These are phyloP conservation scores for Taphrina deformans DNA, from an alignment of 1,139 yeast genomes.

Conservation along the genomic window DNA sequence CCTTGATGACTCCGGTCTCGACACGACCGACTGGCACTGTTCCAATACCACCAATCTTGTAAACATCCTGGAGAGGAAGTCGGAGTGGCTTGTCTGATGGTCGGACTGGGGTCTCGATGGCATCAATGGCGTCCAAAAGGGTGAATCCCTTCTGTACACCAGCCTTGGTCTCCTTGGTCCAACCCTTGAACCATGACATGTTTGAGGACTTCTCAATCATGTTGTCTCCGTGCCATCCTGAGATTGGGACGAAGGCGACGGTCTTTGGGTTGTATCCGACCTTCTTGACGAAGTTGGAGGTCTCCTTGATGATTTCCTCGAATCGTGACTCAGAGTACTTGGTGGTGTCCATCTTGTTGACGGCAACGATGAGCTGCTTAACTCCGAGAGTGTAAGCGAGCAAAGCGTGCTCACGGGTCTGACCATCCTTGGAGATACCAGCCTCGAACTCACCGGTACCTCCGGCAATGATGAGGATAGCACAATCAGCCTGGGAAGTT, in stretches of 20 bases:
- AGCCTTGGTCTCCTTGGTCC: slow-evolving; percentile 81
- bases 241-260: slow-evolving; percentile 88
- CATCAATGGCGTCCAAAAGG: slow-evolving; percentile 81
- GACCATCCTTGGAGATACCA: slow-evolving; percentile 91
- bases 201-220: slow-evolving; percentile 79
- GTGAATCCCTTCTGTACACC: slow-evolving; percentile 78
- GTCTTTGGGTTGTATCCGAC: slow-evolving; percentile 91
- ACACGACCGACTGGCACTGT: slow-evolving; percentile 95
- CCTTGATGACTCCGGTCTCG: slow-evolving; percentile 88
- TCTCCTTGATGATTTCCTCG: slow-evolving; percentile 80
- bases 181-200: slow-evolving; percentile 92
- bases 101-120: slow-evolving; percentile 81
- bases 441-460: slow-evolving; percentile 95
- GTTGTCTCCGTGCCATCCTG: slow-evolving; percentile 95
- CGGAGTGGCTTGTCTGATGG: slow-evolving; percentile 89
- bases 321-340: slow-evolving; percentile 80
- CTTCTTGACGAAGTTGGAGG: slow-evolving; percentile 86
- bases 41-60: slow-evolving; percentile 92
- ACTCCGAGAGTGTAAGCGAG: slow-evolving; percentile 91
- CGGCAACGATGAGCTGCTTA: slow-evolving; percentile 81
- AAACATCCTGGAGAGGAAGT: slow-evolving; percentile 88
- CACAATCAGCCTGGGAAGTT: slow-evolving; percentile 95
- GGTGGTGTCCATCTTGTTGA: slow-evolving; percentile 93
- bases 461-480: slow-evolving; percentile 85
- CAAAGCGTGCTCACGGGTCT: slow-evolving; percentile 91